phyloP scores from a whole-genome alignment of 352 stramenopile genomes.

The Peronospora tabacina region DNA sequence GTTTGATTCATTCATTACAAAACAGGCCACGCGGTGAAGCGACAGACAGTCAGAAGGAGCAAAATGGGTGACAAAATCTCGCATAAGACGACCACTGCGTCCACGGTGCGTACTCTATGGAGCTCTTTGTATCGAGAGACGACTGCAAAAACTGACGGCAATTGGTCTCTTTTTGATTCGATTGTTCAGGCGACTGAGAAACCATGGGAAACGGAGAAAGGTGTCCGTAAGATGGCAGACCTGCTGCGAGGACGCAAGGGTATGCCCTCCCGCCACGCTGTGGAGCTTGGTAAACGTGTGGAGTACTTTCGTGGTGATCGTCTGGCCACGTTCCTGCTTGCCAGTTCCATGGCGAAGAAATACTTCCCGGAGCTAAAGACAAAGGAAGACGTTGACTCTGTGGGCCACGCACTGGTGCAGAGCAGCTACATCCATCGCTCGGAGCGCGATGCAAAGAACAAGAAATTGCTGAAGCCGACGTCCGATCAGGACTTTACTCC shows the following conservation, averaged over 20 bases:
- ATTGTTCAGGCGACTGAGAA: slow-evolving; percentile 33
- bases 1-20: slow-evolving; percentile 17
- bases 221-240: slow-evolving; percentile 76
- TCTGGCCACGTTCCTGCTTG: slow-evolving; percentile 71
- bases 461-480: slow-evolving; percentile 76
- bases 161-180: slow-evolving; percentile 1
- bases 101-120: slow-evolving; percentile 18
- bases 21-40: slow-evolving; percentile 30
- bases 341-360: slow-evolving; percentile 68
- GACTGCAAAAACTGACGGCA: slow-evolving; percentile 2
- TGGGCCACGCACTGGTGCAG: slow-evolving; percentile 67
- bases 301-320: slow-evolving; percentile 90
- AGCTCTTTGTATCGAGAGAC: background rate
- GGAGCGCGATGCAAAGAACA: slow-evolving; percentile 80
- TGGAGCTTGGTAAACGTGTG: slow-evolving; percentile 87
- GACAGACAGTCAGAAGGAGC: background rate
- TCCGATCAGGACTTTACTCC: slow-evolving; percentile 90
- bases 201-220: slow-evolving; percentile 69
- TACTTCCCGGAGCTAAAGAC: slow-evolving; percentile 75
- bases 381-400: slow-evolving; percentile 69
- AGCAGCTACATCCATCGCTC: slow-evolving; percentile 85
- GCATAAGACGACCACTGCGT: slow-evolving; percentile 13
- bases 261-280: slow-evolving; percentile 82
- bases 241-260: slow-evolving; percentile 77
- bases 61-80: slow-evolving; percentile 26